These are phyloP conservation scores for Hypoxylon fragiforme DNA, from an alignment of 495 filamentous ascomycete genomes.

Conservation along the genomic window DNA sequence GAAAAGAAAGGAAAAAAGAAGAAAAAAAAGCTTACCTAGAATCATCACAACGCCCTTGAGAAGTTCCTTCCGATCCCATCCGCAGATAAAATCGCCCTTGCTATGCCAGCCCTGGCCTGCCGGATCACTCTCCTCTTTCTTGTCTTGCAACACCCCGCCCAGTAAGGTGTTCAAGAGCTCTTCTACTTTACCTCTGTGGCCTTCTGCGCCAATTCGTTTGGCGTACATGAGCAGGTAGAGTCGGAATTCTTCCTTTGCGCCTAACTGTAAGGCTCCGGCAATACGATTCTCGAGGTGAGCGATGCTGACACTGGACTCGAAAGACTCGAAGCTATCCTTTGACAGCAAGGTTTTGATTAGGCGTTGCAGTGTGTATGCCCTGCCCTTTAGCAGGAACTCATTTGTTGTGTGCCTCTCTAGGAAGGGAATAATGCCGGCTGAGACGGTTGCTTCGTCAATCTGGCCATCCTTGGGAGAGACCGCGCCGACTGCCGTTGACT, in stretches of 20 bases:
- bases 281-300: constrained; percentile 95
- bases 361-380: constrained; percentile 84
- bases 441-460: constrained; percentile 64
- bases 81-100: constrained; percentile 72
- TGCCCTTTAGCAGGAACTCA: constrained; percentile 86
- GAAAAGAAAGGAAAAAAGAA: too few species aligned
- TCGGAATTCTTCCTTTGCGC: constrained; percentile 86
- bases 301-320: constrained; percentile 88
- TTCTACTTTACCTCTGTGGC: constrained; percentile 82
- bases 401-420: constrained; percentile 93
- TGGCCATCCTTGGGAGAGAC: constrained; percentile 40
- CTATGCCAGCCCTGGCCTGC: constrained; percentile 58
- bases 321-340: constrained; percentile 86
- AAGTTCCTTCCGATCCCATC: constrained; percentile 83
- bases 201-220: constrained; percentile 90
- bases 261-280: constrained; percentile 82
- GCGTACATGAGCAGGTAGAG: constrained; percentile 95
- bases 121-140: constrained; percentile 51
- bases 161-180: constrained; percentile 81
- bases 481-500: constrained; percentile 65
- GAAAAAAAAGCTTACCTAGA: constrained; percentile 72
- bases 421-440: constrained; percentile 88
- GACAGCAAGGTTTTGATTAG: constrained; percentile 83
- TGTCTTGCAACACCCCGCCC: constrained; percentile 67
- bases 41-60: constrained; percentile 88